Evolutionary conservation across 345 rosid species (phyloP).

Genomic region (Draba incana): DNA sequence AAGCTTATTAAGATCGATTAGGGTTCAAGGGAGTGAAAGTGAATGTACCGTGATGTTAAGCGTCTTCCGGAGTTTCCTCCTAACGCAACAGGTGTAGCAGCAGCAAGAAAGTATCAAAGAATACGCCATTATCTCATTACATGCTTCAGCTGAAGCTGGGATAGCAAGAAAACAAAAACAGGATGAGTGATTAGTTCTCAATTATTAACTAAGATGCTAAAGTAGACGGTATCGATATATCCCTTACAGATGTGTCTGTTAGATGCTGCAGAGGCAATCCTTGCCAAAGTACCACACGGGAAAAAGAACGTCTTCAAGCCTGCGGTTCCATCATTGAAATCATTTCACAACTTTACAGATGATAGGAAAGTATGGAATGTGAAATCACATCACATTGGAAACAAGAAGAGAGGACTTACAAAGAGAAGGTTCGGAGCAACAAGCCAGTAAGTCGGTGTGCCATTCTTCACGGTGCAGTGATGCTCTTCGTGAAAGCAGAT

Average conservation of each 20-base stretch:
- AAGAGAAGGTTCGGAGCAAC: slow-evolving; percentile 89
- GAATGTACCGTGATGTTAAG: slow-evolving; percentile 77
- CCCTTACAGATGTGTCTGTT: slow-evolving; percentile 84
- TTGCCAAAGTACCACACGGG: slow-evolving; percentile 92
- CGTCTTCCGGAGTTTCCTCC: slow-evolving; percentile 87
- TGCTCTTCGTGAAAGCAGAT: slow-evolving; percentile 65
- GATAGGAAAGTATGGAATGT: slow-evolving; percentile 10
- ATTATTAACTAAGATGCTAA: not conserved
- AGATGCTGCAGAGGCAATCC: slow-evolving; percentile 81
- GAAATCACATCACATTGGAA: slow-evolving; percentile 23
- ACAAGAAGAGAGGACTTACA: slow-evolving; percentile 56
- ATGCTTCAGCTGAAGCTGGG: slow-evolving; percentile 94
- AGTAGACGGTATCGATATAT: slow-evolving; percentile 10
- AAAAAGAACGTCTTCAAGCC: slow-evolving; percentile 84
- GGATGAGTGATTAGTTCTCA: slow-evolving; percentile 6
- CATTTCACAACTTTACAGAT: slow-evolving; percentile 7
- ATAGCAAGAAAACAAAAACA: not conserved
- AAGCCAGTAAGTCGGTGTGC: slow-evolving; percentile 94
- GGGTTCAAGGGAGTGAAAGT: slow-evolving; percentile 17
- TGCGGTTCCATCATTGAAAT: slow-evolving; percentile 41
- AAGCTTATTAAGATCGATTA: not conserved
- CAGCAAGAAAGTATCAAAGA: slow-evolving; percentile 93
- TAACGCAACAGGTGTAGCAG: slow-evolving; percentile 93
- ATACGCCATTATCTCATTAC: slow-evolving; percentile 92
- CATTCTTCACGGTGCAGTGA: slow-evolving; percentile 72